phyloP scores from a whole-genome alignment of 2,329 filamentous ascomycete genomes.

The Colletotrichum gloeosporioides region DNA sequence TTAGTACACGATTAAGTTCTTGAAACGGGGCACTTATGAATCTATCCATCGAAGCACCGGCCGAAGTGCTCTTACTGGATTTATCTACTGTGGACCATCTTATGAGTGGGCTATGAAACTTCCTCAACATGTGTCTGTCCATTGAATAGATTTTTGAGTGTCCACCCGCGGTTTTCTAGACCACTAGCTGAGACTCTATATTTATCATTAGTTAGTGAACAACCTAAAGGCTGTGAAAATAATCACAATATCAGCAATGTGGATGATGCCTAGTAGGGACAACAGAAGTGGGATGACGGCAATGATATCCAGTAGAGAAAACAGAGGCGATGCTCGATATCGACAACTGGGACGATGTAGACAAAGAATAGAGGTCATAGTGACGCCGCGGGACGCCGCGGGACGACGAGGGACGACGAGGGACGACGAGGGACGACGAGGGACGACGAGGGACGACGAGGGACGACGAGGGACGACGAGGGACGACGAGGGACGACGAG shows the following conservation, averaged over 20 bases:
- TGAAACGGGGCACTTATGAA: no score
- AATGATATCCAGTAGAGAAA: accelerated
- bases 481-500: no score
- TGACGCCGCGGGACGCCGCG: not conserved
- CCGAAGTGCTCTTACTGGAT: no score
- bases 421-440: not conserved
- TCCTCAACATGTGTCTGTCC: no score
- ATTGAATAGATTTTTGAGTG: not conserved
- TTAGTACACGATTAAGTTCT: no score
- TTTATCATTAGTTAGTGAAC: accelerated
- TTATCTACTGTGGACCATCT: no score
- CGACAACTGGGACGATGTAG: not conserved
- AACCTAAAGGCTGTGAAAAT: not conserved
- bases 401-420: not conserved
- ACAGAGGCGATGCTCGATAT: not conserved
- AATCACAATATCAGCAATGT: not conserved
- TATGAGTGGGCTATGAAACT: no score
- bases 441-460: no score
- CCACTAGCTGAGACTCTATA: not conserved
- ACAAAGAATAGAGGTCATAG: not conserved
- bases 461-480: no score
- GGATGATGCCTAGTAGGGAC: not conserved
- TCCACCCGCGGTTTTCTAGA: not conserved
- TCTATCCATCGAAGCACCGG: not conserved
- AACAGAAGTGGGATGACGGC: not conserved